These are phyloP conservation scores for Teunomyces kruisii DNA, from an alignment of 805 yeast species.

Conservation along the genomic window DNA sequence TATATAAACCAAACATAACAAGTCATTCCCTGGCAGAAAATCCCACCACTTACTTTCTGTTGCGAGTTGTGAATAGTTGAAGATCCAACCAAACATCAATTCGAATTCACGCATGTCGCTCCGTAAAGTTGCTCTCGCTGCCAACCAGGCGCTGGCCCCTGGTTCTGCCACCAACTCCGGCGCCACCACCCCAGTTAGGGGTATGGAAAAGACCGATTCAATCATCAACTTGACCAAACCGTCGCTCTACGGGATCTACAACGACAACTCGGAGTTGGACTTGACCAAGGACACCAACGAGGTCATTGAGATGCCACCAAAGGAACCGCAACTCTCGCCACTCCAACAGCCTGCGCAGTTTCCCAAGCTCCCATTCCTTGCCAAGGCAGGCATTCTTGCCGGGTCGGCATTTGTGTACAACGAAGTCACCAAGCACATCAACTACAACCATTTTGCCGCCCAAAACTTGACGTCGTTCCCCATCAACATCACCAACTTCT, in stretches of 20 bases:
- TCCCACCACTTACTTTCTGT: not conserved
- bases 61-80: too few species aligned
- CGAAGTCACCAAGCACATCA: constrained; percentile 51
- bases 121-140: not conserved
- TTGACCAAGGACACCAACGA: constrained; percentile 19
- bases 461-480: constrained; percentile 30
- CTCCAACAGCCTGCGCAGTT: not conserved
- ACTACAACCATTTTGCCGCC: constrained; percentile 47
- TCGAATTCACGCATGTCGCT: not conserved
- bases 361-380: constrained; percentile 7
- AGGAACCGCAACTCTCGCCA: constrained; percentile 1
- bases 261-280: constrained; percentile 40
- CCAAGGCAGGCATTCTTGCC: constrained; percentile 30
- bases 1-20: not conserved
- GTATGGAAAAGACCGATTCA: constrained; percentile 38
- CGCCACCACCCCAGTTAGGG: constrained; percentile 17
- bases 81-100: too few species aligned
- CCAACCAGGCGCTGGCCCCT: constrained; percentile 8
- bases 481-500: constrained; percentile 12
- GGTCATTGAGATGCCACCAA: constrained; percentile 13
- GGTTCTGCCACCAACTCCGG: constrained; percentile 15
- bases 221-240: constrained; percentile 51
- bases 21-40: not conserved
- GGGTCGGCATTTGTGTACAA: constrained; percentile 54
- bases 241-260: constrained; percentile 50